Base-by-base conservation (phyloP, 768 basidiomycete genomes). In the Lactifluus rugatus region DNA sequence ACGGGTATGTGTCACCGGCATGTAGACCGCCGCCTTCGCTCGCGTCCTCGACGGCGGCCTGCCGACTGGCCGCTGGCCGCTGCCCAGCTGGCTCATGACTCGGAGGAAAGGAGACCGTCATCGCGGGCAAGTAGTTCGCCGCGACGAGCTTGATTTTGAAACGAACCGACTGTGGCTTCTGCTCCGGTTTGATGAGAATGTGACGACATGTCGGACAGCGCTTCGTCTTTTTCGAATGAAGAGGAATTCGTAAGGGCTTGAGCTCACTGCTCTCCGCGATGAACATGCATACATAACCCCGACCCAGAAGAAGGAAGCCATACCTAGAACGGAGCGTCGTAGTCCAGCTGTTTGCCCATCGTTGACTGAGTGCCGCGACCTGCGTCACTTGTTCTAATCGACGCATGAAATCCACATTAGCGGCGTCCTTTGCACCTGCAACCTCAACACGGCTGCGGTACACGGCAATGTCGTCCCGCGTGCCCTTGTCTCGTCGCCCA, bases 81-180 rank as follows among this genome's bases (percentile, higher is more conserved):
- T 75, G 28, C 61, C 71, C 64, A 76, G 76, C 9, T 23, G 37
- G 5, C 32, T 61, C 59, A 39, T 34, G 41, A 25, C 74, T 72
- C 60, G 81, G 83, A 21, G 88, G 87, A 34, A 90, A 75, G 37
- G 78, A 71, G 36, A 92, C 81, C 6, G 83, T 80, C 32, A 98
- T 88, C 2, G 86, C 81, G 0, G 96, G 96, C 16, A 99, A 77
- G 71, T 98, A 98, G 69, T 89, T 95, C 28, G 90, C 83, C 0
- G 95, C 96, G 56, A 95, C 90, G 51, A 98, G 84, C 71, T 98
- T 98, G 73, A 99, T 97, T 73, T 97, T 97, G 78, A 86, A 97
- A 17, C 92, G 83, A 37, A 89, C 87, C 17, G 90, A 93, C 65
- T 93, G 91, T 0, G 93, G 87, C 69, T 99, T 99, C 67, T 94